phyloP scores from a whole-genome alignment of 805 yeast species.

The Myxozyma udenii region DNA sequence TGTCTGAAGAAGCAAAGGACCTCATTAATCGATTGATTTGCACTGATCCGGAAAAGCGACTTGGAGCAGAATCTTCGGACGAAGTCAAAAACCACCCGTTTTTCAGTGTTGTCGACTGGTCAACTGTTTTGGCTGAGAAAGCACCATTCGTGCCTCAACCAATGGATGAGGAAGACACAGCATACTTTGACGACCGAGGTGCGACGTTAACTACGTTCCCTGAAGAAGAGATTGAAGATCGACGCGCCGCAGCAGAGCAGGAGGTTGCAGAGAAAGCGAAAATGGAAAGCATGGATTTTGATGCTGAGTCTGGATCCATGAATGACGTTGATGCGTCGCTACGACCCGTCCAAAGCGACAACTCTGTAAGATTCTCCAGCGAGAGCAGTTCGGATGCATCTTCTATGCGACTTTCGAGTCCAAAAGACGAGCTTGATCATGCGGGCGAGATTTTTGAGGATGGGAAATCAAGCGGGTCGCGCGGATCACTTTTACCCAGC shows the following conservation, averaged over 20 bases:
- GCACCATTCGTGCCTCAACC: constrained; percentile 74
- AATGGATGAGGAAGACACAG: constrained; percentile 81
- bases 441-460: background rate
- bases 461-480: background rate
- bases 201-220: constrained; percentile 69
- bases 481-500: no score
- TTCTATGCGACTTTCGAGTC: background rate
- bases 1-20: constrained; percentile 68
- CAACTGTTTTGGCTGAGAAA: constrained; percentile 64
- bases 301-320: background rate
- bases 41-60: constrained; percentile 60
- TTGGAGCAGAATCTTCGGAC: constrained; percentile 70
- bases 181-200: constrained; percentile 88
- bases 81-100: constrained; percentile 80
- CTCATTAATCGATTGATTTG: constrained; percentile 61
- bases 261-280: background rate
- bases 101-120: constrained; percentile 74
- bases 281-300: background rate
- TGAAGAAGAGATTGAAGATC: constrained; percentile 38
- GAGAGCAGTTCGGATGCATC: background rate
- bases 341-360: no score
- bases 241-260: constrained; percentile 18
- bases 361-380: no score
- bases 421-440: background rate
- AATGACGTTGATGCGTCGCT: no score